These are phyloP conservation scores for Xylariaceae sp. DNA, from an alignment of 2,329 filamentous ascomycete species.

Conservation along the genomic window DNA sequence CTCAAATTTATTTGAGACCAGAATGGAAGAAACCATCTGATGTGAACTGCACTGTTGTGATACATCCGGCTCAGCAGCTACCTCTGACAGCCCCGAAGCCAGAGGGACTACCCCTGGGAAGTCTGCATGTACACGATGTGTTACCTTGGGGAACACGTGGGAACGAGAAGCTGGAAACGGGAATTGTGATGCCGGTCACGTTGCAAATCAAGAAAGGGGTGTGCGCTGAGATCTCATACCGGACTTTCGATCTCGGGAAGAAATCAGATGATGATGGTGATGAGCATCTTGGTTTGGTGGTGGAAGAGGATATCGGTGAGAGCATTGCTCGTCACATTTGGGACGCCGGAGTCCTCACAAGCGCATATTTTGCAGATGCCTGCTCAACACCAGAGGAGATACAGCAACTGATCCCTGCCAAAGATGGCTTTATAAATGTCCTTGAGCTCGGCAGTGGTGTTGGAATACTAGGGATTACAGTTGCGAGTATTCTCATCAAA, in stretches of 20 bases:
- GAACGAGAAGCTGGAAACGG: slow-evolving; percentile 5
- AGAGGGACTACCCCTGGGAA: slow-evolving; percentile 7
- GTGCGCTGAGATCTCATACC: slow-evolving; percentile 20
- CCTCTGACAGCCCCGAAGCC: background rate
- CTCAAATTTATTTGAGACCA: slow-evolving; percentile 18
- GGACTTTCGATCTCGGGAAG: slow-evolving; percentile 16
- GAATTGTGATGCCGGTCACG: slow-evolving; percentile 24
- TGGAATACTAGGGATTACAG: slow-evolving; percentile 50
- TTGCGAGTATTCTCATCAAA: slow-evolving; percentile 35
- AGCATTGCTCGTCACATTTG: slow-evolving; percentile 58
- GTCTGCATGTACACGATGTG: slow-evolving; percentile 14
- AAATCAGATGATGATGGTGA: background rate
- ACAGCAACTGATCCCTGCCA: slow-evolving; percentile 12
- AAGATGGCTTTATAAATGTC: slow-evolving; percentile 36
- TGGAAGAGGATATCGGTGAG: slow-evolving; percentile 56
- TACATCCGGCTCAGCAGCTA: slow-evolving; percentile 18
- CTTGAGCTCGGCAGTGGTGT: slow-evolving; percentile 56
- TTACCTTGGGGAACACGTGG: slow-evolving; percentile 13
- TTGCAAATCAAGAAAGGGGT: slow-evolving; percentile 22
- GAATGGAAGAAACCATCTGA: slow-evolving; percentile 6
- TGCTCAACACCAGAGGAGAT: slow-evolving; percentile 14
- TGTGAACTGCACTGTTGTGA: slow-evolving; percentile 16
- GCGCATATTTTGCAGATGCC: slow-evolving; percentile 32
- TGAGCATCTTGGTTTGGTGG: slow-evolving; percentile 30
- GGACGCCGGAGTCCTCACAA: slow-evolving; percentile 52